Evolutionary conservation across 208 protist species (phyloP).

Genomic region (Borovskyia barvae): DNA sequence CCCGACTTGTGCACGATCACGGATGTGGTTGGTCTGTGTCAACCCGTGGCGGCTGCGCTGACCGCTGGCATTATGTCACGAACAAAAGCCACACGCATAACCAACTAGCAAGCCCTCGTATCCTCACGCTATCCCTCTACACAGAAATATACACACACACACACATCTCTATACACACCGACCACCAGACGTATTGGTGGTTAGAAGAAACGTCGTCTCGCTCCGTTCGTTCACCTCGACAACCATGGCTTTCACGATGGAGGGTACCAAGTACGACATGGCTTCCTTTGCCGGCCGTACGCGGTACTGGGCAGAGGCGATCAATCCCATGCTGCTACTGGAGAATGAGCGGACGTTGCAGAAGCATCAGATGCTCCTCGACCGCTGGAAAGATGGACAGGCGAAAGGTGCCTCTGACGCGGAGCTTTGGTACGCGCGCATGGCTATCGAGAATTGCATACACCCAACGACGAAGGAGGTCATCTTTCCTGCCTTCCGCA

Average conservation of each 20-base stretch:
- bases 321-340: conserved; percentile 74
- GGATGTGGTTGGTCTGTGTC: no score
- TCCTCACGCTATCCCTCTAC: background rate
- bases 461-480: conserved; percentile 91
- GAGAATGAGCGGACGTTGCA: conserved; percentile 53
- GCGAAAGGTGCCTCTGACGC: conserved; percentile 32
- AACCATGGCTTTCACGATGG: conserved; percentile 52
- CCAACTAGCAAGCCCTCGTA: no score
- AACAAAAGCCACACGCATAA: no score
- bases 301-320: conserved; percentile 85
- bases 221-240: conserved; percentile 10
- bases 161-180: background rate
- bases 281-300: conserved; percentile 70
- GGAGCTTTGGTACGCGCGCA: conserved; percentile 87
- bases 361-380: conserved; percentile 44
- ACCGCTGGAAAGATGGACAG: conserved; percentile 45
- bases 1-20: no score
- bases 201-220: background rate
- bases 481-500: conserved; percentile 86
- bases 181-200: no score
- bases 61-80: no score
- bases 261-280: conserved; percentile 78
- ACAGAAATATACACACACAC: background rate
- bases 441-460: conserved; percentile 79
- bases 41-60: no score